These are phyloP conservation scores for Zymoseptoria tritici DNA, from an alignment of 2,329 filamentous ascomycete species.

Conservation along the genomic window DNA sequence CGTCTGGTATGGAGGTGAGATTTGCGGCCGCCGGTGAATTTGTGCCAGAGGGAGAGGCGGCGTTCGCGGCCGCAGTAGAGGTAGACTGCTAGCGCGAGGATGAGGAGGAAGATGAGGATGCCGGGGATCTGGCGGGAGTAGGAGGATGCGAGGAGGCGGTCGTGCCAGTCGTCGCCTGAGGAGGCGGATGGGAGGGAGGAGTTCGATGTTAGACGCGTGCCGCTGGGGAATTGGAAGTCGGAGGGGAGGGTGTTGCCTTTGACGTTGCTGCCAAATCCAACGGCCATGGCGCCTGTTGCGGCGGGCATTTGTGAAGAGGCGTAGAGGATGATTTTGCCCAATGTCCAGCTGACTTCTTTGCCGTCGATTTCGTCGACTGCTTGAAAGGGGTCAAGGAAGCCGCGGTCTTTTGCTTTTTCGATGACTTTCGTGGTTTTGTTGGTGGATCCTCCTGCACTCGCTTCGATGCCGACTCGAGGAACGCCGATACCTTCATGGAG, in stretches of 20 bases:
- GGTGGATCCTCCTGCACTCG: constrained; percentile 45
- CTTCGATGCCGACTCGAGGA: constrained; percentile 68
- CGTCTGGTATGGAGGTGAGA: constrained; percentile 20
- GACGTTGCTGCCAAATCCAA: constrained; percentile 86
- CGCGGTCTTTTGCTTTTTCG: constrained; percentile 59
- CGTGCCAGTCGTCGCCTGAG: constrained; percentile 47
- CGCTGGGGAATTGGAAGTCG: constrained; percentile 78
- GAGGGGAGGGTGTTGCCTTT: constrained; percentile 35
- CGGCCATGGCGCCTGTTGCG: constrained; percentile 57
- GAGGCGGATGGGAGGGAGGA: constrained; percentile 37
- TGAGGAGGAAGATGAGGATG: constrained; percentile 67
- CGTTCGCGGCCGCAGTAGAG: constrained; percentile 74
- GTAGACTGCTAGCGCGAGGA: constrained; percentile 62
- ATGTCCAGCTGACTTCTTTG: constrained; percentile 91
- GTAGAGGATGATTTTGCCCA: constrained; percentile 94
- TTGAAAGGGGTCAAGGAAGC: constrained; percentile 78
- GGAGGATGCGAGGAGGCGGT: constrained; percentile 55
- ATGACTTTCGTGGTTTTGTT: constrained; percentile 68
- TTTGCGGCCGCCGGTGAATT: constrained; percentile 43
- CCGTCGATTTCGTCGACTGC: constrained; percentile 87
- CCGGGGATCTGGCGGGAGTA: constrained; percentile 63
- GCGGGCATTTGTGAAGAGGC: constrained; percentile 81
- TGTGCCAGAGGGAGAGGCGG: constrained; percentile 51
- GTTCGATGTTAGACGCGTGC: constrained; percentile 30
- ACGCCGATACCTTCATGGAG: constrained; percentile 93